Conservation (phyloP, 108 stramenopile species). For the Pseudonitzschia pungens region DNA sequence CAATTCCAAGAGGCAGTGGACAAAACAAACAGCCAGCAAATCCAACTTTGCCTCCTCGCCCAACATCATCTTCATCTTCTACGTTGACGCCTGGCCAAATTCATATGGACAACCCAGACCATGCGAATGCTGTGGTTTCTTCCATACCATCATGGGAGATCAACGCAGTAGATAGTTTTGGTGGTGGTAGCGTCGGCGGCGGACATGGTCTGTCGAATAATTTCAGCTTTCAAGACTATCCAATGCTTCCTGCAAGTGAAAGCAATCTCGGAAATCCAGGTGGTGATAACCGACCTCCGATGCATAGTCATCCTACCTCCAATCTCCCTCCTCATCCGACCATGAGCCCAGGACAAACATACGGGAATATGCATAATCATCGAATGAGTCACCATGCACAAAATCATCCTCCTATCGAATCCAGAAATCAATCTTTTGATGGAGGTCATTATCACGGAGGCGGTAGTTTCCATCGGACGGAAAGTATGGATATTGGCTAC, state of each 20-base stretch:
- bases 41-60: slow-evolving; percentile 44
- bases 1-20: slow-evolving; percentile 33
- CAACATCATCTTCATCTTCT: slow-evolving; percentile 42
- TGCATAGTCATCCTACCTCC: not conserved
- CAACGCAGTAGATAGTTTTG: slow-evolving; percentile 62
- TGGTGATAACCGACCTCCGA: not conserved
- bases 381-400: slow-evolving; percentile 10
- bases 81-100: slow-evolving; percentile 44
- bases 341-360: slow-evolving; percentile 5
- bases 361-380: slow-evolving; percentile 11
- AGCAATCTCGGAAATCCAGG: slow-evolving; percentile 33
- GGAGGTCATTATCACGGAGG: slow-evolving; percentile 55
- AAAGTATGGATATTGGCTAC: slow-evolving; percentile 50
- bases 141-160: slow-evolving; percentile 72
- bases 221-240: slow-evolving; percentile 65
- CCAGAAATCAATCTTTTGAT: slow-evolving; percentile 65
- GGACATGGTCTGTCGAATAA: slow-evolving; percentile 40
- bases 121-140: slow-evolving; percentile 33
- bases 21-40: not conserved
- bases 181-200: slow-evolving; percentile 41
- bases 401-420: slow-evolving; percentile 39
- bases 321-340: not conserved
- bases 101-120: slow-evolving; percentile 33
- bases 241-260: slow-evolving; percentile 41
- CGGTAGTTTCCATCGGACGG: slow-evolving; percentile 44